Percentiles rank a stretch among this genome's conserved stretches.
Evolutionary conservation across 2,329 filamentous ascomycete species (phyloP).

Genomic region (Stagonosporopsis vannaccii): DNA sequence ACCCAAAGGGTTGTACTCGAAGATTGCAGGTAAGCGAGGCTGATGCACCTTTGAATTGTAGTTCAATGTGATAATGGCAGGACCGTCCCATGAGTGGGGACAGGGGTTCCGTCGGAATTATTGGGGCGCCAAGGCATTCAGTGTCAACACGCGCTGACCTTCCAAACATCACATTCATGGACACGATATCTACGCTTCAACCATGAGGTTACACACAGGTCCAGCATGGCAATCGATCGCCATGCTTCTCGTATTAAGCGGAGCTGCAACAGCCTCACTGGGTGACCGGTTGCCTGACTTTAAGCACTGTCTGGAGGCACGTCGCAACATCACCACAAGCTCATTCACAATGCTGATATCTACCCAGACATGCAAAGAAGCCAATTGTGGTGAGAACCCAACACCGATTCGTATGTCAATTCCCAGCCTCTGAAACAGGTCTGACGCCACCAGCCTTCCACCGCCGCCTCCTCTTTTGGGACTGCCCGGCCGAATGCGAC

Average conservation of each 20-base stretch:
- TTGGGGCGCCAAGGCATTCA: conserved; percentile 15
- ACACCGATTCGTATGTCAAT: conserved; percentile 70
- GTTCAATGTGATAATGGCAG: neutral
- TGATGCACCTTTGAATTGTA: too few species aligned
- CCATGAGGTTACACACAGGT: conserved; percentile 38
- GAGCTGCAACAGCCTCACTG: conserved; percentile 68
- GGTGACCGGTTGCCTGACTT: conserved; percentile 91
- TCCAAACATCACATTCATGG: conserved; percentile 26
- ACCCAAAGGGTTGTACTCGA: too few species aligned
- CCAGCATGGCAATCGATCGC: conserved; percentile 36
- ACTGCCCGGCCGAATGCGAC: conserved; percentile 93
- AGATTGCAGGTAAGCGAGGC: neutral
- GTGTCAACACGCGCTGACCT: conserved; percentile 21
- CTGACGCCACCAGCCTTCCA: conserved; percentile 68
- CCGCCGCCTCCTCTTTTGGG: conserved; percentile 89
- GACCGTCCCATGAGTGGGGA: conserved; percentile 7
- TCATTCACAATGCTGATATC: neutral
- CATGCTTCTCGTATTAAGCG: conserved; percentile 38
- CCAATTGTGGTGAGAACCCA: conserved; percentile 77
- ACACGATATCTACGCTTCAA: conserved; percentile 13
- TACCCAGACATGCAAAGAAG: conserved; percentile 75
- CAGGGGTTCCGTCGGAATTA: conserved; percentile 13
- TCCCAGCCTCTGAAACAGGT: neutral
- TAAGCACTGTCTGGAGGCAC: conserved; percentile 81
- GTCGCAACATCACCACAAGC: conserved; percentile 20